A percentile compares a stretch with the other conserved stretches of the same genome.
phyloP scores from a whole-genome alignment of 352 stramenopile species.

The Salisapilia sapeloensis region DNA sequence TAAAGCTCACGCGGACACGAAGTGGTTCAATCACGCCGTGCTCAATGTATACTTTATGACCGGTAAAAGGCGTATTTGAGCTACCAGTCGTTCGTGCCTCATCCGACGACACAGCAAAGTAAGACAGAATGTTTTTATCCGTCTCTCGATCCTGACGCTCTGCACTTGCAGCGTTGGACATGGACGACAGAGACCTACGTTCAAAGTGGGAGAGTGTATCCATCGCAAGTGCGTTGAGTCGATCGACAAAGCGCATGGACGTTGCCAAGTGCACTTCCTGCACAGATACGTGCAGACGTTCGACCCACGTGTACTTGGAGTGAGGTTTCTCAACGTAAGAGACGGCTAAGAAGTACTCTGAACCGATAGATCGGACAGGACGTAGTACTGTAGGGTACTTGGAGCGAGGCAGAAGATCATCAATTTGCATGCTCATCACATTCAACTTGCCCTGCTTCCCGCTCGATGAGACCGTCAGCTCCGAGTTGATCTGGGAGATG shows the following conservation, averaged over 20 bases:
- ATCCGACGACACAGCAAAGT: slow-evolving; percentile 35
- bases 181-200: slow-evolving; percentile 28
- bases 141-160: slow-evolving; percentile 8
- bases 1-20: slow-evolving; percentile 61
- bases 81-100: slow-evolving; percentile 5
- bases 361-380: slow-evolving; percentile 16
- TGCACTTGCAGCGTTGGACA: slow-evolving; percentile 14
- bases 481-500: slow-evolving; percentile 43
- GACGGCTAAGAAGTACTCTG: slow-evolving; percentile 49
- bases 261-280: slow-evolving; percentile 58
- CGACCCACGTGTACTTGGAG: slow-evolving; percentile 51
- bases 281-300: slow-evolving; percentile 31
- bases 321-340: slow-evolving; percentile 54
- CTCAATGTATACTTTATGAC: slow-evolving; percentile 62
- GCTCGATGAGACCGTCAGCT: slow-evolving; percentile 19
- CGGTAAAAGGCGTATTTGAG: slow-evolving; percentile 58
- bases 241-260: slow-evolving; percentile 67
- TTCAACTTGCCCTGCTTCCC: slow-evolving; percentile 39
- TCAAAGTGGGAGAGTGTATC: slow-evolving; percentile 59
- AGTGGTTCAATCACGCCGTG: slow-evolving; percentile 48
- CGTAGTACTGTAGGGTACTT: slow-evolving; percentile 52
- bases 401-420: slow-evolving; percentile 41
- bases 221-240: slow-evolving; percentile 30
- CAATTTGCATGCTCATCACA: slow-evolving; percentile 54
- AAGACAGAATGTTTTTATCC: slow-evolving; percentile 40